These are phyloP conservation scores for Garcia nutans DNA, from an alignment of 345 rosid genomes.

Conservation along the genomic window DNA sequence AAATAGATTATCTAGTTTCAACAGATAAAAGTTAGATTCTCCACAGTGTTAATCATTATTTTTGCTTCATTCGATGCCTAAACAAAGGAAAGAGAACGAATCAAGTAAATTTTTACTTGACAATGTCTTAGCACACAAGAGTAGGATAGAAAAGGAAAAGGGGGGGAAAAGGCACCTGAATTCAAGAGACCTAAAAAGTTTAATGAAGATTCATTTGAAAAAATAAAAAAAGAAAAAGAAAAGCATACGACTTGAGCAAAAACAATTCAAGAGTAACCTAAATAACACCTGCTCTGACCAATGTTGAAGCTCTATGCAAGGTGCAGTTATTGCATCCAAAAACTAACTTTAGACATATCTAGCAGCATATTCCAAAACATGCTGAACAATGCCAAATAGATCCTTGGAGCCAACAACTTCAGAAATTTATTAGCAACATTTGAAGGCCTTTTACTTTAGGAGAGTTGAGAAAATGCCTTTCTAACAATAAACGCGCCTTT, in stretches of 20 bases:
- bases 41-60: background rate
- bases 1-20: background rate
- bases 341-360: background rate
- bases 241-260: background rate
- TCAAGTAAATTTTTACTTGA: background rate
- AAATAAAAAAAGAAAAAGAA: background rate
- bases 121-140: background rate
- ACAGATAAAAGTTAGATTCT: background rate
- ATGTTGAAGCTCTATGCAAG: background rate
- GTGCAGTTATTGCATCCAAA: background rate
- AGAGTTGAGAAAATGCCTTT: background rate
- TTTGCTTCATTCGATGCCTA: background rate
- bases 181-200: background rate
- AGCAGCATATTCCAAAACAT: background rate
- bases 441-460: background rate
- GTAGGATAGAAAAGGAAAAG: background rate
- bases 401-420: background rate
- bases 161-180: background rate
- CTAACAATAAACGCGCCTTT: background rate
- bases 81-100: background rate
- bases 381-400: background rate
- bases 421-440: background rate
- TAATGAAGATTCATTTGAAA: no score
- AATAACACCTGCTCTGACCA: background rate
- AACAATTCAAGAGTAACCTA: background rate